Evolutionary conservation across 176 grass and related monocot species (phyloP).

Genomic region (Phragmites australis): DNA sequence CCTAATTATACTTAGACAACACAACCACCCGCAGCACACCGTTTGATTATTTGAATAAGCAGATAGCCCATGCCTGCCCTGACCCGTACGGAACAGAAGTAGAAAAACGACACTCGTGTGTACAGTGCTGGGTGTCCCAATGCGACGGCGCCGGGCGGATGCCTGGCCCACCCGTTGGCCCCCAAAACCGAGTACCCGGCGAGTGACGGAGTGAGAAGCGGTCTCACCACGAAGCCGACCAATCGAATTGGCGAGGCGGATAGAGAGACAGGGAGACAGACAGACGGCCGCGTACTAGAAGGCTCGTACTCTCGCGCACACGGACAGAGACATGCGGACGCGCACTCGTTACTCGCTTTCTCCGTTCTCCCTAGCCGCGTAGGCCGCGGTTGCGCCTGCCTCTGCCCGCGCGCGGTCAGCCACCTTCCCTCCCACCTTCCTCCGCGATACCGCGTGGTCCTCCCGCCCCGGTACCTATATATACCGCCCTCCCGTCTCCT

Average conservation of each 20-base stretch:
- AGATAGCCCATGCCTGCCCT: background rate
- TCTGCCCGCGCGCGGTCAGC: constrained; percentile 21
- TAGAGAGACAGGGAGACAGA: background rate
- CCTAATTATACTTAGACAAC: too few relatives aligned
- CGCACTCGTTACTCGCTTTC: constrained; percentile 37
- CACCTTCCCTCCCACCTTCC: constrained; percentile 20
- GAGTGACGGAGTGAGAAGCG: too few relatives aligned
- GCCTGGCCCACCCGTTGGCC: background rate
- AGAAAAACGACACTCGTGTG: constrained; percentile 8
- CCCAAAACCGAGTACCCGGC: background rate
- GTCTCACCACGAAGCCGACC: background rate
- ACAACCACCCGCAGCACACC: background rate
- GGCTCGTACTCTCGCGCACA: background rate
- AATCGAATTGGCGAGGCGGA: background rate
- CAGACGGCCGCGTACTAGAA: background rate
- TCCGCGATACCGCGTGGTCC: constrained; percentile 29
- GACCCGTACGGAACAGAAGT: constrained; percentile 25
- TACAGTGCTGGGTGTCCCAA: constrained; percentile 21
- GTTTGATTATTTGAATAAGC: background rate
- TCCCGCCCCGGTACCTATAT: constrained; percentile 23
- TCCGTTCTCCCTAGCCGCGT: constrained; percentile 71
- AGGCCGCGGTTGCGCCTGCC: constrained; percentile 47
- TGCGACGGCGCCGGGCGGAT: background rate
- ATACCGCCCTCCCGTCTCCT: background rate
- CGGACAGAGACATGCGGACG: background rate